phyloP scores from a whole-genome alignment of 176 grass and related monocot genomes.

The Aegilops sharonensis region DNA sequence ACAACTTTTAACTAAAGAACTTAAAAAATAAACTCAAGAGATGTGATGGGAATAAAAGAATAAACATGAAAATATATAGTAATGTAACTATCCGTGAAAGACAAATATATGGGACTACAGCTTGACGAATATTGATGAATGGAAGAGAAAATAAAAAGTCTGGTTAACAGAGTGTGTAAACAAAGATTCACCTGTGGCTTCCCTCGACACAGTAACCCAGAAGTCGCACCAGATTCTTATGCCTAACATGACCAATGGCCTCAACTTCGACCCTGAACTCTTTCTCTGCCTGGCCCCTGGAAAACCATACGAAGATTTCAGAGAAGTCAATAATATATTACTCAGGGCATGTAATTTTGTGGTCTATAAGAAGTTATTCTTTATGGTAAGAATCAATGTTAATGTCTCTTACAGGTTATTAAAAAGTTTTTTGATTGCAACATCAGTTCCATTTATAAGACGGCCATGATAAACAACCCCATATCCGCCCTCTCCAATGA shows the following conservation, averaged over 20 bases:
- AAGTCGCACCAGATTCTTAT: conserved; percentile 74
- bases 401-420: conserved; percentile 61
- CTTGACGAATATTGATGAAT: background rate
- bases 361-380: background rate
- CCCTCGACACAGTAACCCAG: conserved; percentile 64
- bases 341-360: background rate
- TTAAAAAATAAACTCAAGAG: background rate
- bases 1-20: background rate
- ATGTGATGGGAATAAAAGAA: conserved; percentile 3
- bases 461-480: conserved; percentile 63
- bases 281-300: conserved; percentile 73
- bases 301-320: conserved; percentile 16
- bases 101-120: background rate
- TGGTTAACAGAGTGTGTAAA: conserved; percentile 10
- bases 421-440: conserved; percentile 69
- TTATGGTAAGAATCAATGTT: background rate
- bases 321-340: background rate
- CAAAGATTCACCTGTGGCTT: conserved; percentile 51
- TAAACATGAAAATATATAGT: background rate
- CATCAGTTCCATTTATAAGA: conserved; percentile 60
- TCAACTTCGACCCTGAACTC: conserved; percentile 78
- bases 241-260: conserved; percentile 74
- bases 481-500: conserved; percentile 75
- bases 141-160: background rate
- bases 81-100: background rate